Percentiles rank a stretch among this genome's conserved stretches.
These are phyloP conservation scores for Lachnellula hyalina DNA, from an alignment of 2,329 filamentous ascomycete genomes.

Conservation along the genomic window DNA sequence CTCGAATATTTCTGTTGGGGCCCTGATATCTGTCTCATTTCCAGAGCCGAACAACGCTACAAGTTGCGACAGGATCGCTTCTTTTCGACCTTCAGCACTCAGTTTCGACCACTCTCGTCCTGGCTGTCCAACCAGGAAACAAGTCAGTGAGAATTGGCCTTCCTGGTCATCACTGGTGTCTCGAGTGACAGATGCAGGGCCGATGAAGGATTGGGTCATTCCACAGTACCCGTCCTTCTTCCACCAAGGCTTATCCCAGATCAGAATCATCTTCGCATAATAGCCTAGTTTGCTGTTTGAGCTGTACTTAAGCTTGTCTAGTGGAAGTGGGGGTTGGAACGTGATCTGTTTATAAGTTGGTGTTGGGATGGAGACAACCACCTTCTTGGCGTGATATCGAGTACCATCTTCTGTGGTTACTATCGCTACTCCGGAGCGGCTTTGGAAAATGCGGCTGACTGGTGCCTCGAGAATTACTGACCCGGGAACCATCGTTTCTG, in stretches of 20 bases:
- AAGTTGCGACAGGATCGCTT: background rate
- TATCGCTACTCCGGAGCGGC: background rate
- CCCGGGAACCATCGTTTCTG: slow-evolving; percentile 7
- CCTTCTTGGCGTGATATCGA: slow-evolving; percentile 25
- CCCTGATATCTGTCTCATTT: too few relatives aligned
- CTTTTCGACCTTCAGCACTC: background rate
- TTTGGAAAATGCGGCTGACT: slow-evolving; percentile 7
- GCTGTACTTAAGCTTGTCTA: slow-evolving; percentile 32
- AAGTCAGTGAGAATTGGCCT: slow-evolving; percentile 29
- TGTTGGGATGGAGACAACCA: slow-evolving; percentile 45
- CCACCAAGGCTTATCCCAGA: slow-evolving; percentile 15
- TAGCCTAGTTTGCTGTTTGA: slow-evolving; percentile 36
- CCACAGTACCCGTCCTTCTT: slow-evolving; percentile 31
- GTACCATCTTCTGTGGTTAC: slow-evolving; percentile 4
- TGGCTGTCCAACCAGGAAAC: slow-evolving; percentile 37
- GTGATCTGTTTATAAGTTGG: slow-evolving; percentile 41
- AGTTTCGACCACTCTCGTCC: slow-evolving; percentile 5
- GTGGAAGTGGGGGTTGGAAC: slow-evolving; percentile 42
- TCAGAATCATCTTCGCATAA: slow-evolving; percentile 38
- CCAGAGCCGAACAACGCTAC: background rate
- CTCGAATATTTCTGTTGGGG: slow-evolving; percentile 10
- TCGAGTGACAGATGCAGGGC: slow-evolving; percentile 36
- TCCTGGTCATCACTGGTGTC: slow-evolving; percentile 40
- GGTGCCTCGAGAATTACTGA: slow-evolving; percentile 13
- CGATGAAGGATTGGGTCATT: slow-evolving; percentile 34